phyloP scores from a whole-genome alignment of 179 eudicot species.

The Spergularia azorica region DNA sequence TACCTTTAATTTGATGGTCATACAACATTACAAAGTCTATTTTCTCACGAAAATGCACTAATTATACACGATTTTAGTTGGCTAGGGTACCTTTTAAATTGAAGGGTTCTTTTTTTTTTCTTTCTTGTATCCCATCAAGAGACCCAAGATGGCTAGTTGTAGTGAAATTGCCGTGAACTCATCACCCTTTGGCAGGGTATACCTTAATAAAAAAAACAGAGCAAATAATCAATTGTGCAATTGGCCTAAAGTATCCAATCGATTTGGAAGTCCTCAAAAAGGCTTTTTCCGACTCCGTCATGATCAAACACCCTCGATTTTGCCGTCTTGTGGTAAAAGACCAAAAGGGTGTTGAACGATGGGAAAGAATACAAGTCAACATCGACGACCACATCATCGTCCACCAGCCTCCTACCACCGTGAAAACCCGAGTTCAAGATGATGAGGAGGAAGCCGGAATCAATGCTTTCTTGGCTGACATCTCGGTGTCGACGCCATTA shows the following conservation, averaged over 20 bases:
- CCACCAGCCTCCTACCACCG: neutral
- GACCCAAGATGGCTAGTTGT: no score
- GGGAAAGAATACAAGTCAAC: slow-evolving; percentile 19
- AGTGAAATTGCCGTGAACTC: no score
- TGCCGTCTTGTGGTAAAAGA: slow-evolving; percentile 50
- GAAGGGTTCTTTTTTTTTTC: no score
- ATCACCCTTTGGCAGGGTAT: slow-evolving; percentile 36
- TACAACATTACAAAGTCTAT: no score
- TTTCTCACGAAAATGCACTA: no score
- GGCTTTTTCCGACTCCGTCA: slow-evolving; percentile 39
- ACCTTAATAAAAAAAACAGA: slow-evolving; percentile 42
- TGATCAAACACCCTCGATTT: slow-evolving; percentile 69
- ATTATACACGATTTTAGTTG: no score
- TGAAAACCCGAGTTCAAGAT: neutral
- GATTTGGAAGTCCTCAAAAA: slow-evolving; percentile 31
- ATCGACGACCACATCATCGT: slow-evolving; percentile 36
- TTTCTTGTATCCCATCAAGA: no score
- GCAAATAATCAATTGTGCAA: slow-evolving; percentile 46
- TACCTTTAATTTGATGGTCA: no score
- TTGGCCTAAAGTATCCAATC: slow-evolving; percentile 41
- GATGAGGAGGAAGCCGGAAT: slow-evolving; percentile 7
- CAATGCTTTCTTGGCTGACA: slow-evolving; percentile 33
- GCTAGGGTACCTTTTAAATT: no score
- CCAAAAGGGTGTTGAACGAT: slow-evolving; percentile 32
- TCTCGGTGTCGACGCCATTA: slow-evolving; percentile 34